Evolutionary conservation across 2,329 filamentous ascomycete species (phyloP), one percentile per base, ranked within the genome.

Genomic region (Chaetomiaceae sp.): DNA sequence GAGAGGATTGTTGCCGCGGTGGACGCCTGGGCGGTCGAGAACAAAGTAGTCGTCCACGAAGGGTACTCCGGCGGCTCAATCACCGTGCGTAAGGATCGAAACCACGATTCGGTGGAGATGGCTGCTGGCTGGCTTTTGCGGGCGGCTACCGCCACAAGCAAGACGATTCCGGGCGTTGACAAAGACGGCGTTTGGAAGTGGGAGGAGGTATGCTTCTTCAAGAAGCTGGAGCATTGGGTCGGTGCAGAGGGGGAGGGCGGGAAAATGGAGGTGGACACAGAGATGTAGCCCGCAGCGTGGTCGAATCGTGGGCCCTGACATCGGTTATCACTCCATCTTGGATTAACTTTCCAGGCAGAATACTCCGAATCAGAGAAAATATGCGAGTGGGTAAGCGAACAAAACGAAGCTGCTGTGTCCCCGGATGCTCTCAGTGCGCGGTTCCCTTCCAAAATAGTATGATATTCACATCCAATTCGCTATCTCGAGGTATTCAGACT

Each of bases 101-200:
- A 44, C 5, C 32, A 25, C n/a, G 48, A 44, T 25, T 43, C 48
- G 18, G 32, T 51, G 16, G 48, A 38, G 40, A 51, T 51, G 40
- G 25, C 14, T 7, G 48, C 40, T 3, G 32, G 40, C 3, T 51
- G 48, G 48, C 23, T 51, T 13, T 3, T 29, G 18, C 23, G 21
- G 4, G 40, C 33, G 48, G 40, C 44, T 4, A 38, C 40, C 13
- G 38, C 37, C 5, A 29, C 30, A 2, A 7, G 38, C 11, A 44
- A 37, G 40, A 44, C 48, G 11, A 16, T 44, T 9, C 48, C 48
- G 7, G 18, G 48, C n/a, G n/a, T n/a, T n/a, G n/a, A n/a, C n/a
- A n/a, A n/a, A n/a, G n/a, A n/a, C n/a, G n/a, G n/a, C 0, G 37
- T 16, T 4, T 49, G 47, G 37, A 29, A 42, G 47, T 42, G 47